phyloP scores from a whole-genome alignment of 768 basidiomycete genomes.

The Suillus placidus region DNA sequence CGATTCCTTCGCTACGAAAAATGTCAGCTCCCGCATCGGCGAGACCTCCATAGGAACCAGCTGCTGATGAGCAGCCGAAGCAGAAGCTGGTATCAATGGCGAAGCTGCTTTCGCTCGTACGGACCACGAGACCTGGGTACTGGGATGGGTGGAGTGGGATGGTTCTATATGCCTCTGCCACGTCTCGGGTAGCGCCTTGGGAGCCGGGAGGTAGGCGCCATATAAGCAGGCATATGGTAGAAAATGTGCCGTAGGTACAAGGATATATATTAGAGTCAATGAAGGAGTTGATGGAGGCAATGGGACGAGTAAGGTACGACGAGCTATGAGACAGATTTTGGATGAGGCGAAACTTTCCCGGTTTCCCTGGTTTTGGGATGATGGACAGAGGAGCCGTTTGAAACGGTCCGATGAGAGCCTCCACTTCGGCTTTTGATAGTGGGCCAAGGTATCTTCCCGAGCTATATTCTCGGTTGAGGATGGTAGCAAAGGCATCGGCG shows the following conservation, averaged over 20 bases:
- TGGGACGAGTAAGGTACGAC: background rate
- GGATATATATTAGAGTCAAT: constrained; percentile 40
- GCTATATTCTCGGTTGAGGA: background rate
- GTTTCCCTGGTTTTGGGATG: constrained; percentile 39
- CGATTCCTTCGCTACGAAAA: constrained; percentile 1
- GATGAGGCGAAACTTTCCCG: constrained; percentile 34
- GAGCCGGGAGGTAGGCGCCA: too few relatives aligned
- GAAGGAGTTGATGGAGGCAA: constrained; percentile 35
- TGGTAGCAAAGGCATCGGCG: background rate
- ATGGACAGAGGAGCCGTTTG: constrained; percentile 24
- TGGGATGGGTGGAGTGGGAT: constrained; percentile 33
- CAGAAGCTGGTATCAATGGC: constrained; percentile 29
- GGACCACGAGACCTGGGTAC: constrained; percentile 31
- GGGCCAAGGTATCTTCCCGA: background rate
- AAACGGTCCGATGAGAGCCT: constrained; percentile 23
- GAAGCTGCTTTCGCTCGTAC: constrained; percentile 20
- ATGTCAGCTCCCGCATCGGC: constrained; percentile 21
- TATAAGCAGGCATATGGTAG: too few relatives aligned
- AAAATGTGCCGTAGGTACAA: constrained; percentile 21
- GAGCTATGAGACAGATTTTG: constrained; percentile 38
- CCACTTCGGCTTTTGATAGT: background rate
- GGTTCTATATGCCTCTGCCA: constrained; percentile 38
- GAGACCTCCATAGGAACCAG: constrained; percentile 28
- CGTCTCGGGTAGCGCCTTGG: constrained; percentile 28
- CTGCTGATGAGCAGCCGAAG: constrained; percentile 28